Evolutionary conservation across 108 stramenopile genomes (phyloP).

Genomic region (Chaetoceros tenuissimus): DNA sequence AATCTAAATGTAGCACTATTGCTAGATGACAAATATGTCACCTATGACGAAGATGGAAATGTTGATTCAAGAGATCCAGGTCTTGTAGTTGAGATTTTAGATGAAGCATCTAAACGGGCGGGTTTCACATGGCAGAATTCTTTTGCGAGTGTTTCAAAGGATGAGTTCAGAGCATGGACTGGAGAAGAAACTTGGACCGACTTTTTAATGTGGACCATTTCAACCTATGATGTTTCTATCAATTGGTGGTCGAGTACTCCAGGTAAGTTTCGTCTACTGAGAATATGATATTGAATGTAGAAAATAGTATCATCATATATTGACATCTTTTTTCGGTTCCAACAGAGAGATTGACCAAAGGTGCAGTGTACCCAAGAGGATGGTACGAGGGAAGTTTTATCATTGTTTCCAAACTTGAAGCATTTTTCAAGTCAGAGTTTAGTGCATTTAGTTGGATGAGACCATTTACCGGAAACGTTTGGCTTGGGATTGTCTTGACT

Average conservation of each 20-base stretch:
- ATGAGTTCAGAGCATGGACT: no score
- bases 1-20: background rate
- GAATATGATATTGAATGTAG: no score
- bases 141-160: slow-evolving; percentile 5
- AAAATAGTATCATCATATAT: no score
- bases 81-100: slow-evolving; percentile 13
- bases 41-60: no score
- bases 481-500: slow-evolving; percentile 17
- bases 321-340: no score
- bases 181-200: slow-evolving; percentile 10
- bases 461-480: slow-evolving; percentile 21
- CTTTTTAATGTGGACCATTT: slow-evolving; percentile 19
- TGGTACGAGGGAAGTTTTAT: slow-evolving; percentile 23
- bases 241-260: slow-evolving; percentile 9
- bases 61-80: slow-evolving; percentile 21
- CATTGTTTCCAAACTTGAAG: slow-evolving; percentile 10
- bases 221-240: slow-evolving; percentile 23
- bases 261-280: no score
- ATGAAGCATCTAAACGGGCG: slow-evolving; percentile 29
- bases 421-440: background rate
- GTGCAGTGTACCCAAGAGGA: slow-evolving; percentile 19
- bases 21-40: background rate
- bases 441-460: slow-evolving; percentile 3
- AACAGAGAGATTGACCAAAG: slow-evolving; percentile 15
- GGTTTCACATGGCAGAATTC: slow-evolving; percentile 32